phyloP scores from a whole-genome alignment of 2,329 filamentous ascomycete genomes.

The Aspergillus quadrilineatus region DNA sequence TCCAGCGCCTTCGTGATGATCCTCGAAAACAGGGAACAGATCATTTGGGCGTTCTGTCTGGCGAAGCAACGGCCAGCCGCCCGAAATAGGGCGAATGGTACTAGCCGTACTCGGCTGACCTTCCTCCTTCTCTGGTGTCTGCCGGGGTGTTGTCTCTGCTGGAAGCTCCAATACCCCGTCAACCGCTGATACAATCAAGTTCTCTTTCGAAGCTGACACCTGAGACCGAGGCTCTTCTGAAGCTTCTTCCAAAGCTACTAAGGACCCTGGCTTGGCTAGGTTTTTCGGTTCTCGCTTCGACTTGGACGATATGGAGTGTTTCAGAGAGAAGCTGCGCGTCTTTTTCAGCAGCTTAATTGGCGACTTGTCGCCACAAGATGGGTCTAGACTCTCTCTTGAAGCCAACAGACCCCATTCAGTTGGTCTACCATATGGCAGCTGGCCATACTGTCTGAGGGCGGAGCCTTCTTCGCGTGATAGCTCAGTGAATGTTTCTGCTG shows the following conservation, averaged over 20 bases:
- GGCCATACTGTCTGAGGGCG: conserved; percentile 32
- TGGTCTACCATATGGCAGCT: conserved; percentile 35
- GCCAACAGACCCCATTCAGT: conserved; percentile 36
- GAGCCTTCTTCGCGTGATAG: conserved; percentile 34
- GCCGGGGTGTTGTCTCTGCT: conserved; percentile 38
- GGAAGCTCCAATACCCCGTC: conserved; percentile 36
- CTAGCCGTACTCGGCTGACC: conserved; percentile 22
- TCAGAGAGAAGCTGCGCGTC: conserved; percentile 34
- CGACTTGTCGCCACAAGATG: conserved; percentile 21
- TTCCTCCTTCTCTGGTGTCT: conserved; percentile 35
- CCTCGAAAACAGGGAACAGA: conserved; percentile 27
- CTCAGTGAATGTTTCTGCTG: conserved; percentile 32
- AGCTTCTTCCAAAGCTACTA: conserved; percentile 35
- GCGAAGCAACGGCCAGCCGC: conserved; percentile 31
- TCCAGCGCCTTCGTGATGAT: conserved; percentile 24
- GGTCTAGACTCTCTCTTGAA: conserved; percentile 33
- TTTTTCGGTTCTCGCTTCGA: conserved; percentile 33
- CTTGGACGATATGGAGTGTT: conserved; percentile 28
- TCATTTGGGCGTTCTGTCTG: conserved; percentile 24
- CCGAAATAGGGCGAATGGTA: conserved; percentile 31
- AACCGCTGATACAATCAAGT: conserved; percentile 34
- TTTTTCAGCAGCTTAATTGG: conserved; percentile 28
- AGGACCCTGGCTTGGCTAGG: conserved; percentile 30
- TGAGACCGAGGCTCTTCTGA: conserved; percentile 22
- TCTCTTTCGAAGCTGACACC: conserved; percentile 27